phyloP scores from a whole-genome alignment of 2,329 filamentous ascomycete species.

The Apiospora malaysiana region DNA sequence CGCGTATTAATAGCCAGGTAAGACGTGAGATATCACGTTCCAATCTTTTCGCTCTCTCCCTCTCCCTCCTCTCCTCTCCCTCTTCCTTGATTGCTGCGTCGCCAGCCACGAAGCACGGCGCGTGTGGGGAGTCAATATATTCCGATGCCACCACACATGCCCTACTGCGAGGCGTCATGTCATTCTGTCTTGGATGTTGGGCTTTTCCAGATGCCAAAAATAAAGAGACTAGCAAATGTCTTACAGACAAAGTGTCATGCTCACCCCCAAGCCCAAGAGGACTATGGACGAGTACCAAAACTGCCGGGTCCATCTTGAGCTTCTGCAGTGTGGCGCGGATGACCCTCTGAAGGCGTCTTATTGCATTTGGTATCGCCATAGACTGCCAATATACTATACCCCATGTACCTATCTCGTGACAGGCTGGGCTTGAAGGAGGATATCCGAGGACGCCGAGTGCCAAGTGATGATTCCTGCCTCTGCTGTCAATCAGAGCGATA shows the following conservation, averaged over 20 bases:
- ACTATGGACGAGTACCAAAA: not conserved
- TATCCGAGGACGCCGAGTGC: not conserved
- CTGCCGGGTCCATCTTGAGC: not conserved
- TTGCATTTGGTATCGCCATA: constrained; percentile 5
- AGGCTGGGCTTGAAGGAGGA: not conserved
- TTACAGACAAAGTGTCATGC: constrained; percentile 4
- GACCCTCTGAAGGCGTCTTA: not conserved
- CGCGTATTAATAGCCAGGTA: constrained; percentile 17
- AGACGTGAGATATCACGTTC: constrained; percentile 5
- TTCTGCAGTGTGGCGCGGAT: not conserved
- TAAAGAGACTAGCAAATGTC: constrained; percentile 2
- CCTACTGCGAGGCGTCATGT: not conserved
- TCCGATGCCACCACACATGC: constrained; percentile 1
- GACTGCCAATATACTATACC: not conserved
- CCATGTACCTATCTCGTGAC: not conserved
- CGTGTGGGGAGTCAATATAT: constrained; percentile 13
- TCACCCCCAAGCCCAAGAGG: not conserved
- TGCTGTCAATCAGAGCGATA: not conserved
- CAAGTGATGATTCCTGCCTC: not conserved
- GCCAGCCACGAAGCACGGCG: not conserved
- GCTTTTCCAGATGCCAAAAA: not conserved
- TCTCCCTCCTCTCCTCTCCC: not conserved
- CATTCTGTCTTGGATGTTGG: not conserved
- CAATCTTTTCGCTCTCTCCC: not conserved
- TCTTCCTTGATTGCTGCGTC: not conserved